These are phyloP conservation scores for Bjerkandera adusta DNA, from an alignment of 1,284 basidiomycete species.

Conservation along the genomic window DNA sequence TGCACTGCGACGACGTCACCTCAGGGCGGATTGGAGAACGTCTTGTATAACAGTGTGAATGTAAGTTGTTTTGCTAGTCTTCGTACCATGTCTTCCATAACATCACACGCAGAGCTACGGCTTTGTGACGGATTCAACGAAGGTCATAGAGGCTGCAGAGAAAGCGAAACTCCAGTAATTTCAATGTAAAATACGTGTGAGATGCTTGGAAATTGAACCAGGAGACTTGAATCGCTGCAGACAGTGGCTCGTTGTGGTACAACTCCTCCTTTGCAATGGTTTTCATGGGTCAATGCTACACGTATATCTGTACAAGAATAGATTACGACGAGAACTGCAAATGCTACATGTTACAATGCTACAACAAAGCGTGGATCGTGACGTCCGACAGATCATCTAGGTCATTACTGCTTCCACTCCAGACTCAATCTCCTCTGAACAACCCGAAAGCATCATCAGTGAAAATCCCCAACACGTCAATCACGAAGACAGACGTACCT, in stretches of 20 bases:
- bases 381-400: not conserved
- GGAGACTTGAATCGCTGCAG: too few species aligned
- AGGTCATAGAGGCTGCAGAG: slow-evolving; percentile 30
- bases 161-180: not conserved
- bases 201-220: too few species aligned
- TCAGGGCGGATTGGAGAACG: slow-evolving; percentile 54
- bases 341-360: slow-evolving; percentile 5
- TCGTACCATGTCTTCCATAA: not conserved
- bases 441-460: not conserved
- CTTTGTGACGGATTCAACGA: slow-evolving; percentile 53
- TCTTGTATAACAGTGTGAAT: slow-evolving; percentile 53
- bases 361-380: not conserved
- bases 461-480: too few species aligned
- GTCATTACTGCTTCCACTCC: slow-evolving; percentile 14
- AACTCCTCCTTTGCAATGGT: too few species aligned
- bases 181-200: not conserved
- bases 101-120: slow-evolving; percentile 47
- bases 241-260: too few species aligned
- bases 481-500: too few species aligned
- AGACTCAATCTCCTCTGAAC: slow-evolving; percentile 8
- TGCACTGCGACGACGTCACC: slow-evolving; percentile 63
- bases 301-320: not conserved
- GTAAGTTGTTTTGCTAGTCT: slow-evolving; percentile 34
- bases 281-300: too few species aligned
- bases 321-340: too few species aligned